phyloP scores from a whole-genome alignment of 345 rosid species.

The Leavenworthia alabamica region DNA sequence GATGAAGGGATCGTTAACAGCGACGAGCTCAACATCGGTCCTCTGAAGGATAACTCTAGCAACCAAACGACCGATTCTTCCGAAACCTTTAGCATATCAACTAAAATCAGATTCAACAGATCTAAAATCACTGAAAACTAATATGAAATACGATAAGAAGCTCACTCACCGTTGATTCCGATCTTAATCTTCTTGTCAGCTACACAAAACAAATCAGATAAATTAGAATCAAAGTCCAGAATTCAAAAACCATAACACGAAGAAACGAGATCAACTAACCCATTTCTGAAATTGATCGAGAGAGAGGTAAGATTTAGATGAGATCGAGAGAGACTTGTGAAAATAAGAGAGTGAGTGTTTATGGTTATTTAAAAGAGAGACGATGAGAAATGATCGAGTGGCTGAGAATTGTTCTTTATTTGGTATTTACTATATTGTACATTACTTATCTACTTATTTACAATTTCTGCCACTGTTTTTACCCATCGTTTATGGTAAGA shows the following conservation, averaged over 20 bases:
- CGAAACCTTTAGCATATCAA: conserved; percentile 38
- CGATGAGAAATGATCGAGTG: conserved; percentile 31
- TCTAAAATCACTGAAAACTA: neutral
- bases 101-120: neutral
- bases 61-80: conserved; percentile 63
- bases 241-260: neutral
- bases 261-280: conserved; percentile 13
- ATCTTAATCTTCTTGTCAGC: conserved; percentile 44
- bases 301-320: conserved; percentile 1
- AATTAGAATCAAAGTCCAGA: conserved; percentile 8
- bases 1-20: conserved; percentile 62
- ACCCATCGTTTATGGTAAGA: conserved; percentile 7
- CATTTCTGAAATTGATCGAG: conserved; percentile 13
- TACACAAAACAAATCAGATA: neutral
- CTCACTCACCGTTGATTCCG: conserved; percentile 58
- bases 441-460: conserved; percentile 5
- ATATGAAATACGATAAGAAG: neutral
- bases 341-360: conserved; percentile 5
- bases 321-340: conserved; percentile 9
- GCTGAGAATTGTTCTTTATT: conserved; percentile 15
- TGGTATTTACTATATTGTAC: neutral
- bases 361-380: conserved; percentile 29
- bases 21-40: conserved; percentile 58
- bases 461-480: conserved; percentile 12
- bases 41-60: conserved; percentile 58